Evolutionary conservation across 2,329 filamentous ascomycete genomes (phyloP).

Genomic region (Huntiella abstrusa): DNA sequence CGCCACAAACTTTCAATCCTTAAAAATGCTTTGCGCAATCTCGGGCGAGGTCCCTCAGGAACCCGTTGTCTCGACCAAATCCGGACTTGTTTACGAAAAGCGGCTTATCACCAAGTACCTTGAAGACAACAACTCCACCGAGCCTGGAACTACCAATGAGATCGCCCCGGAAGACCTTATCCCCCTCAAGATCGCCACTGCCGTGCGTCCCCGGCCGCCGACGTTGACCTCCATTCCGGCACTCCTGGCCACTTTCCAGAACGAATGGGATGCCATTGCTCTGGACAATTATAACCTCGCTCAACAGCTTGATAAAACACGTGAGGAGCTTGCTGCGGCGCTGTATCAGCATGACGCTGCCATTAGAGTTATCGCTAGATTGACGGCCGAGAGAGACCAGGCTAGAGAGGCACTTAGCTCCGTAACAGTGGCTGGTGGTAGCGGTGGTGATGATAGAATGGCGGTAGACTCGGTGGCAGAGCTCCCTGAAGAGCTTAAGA

Average conservation of each 20-base stretch:
- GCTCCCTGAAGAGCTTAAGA: conserved; percentile 51
- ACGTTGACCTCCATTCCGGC: conserved; percentile 92
- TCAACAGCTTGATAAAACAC: conserved; percentile 73
- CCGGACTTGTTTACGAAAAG: conserved; percentile 85
- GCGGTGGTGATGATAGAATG: conserved; percentile 61
- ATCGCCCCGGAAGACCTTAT: conserved; percentile 71
- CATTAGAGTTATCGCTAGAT: conserved; percentile 77
- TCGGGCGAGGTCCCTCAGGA: conserved; percentile 92
- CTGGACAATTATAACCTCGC: conserved; percentile 81
- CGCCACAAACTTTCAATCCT: conserved; percentile 7
- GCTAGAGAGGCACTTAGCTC: conserved; percentile 76
- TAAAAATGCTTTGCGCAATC: conserved; percentile 37
- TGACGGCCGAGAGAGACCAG: conserved; percentile 85
- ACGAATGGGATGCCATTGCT: conserved; percentile 91
- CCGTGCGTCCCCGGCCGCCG: conserved; percentile 76
- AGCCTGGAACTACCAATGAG: conserved; percentile 76
- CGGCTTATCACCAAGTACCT: conserved; percentile 91
- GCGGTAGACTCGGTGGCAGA: conserved; percentile 62
- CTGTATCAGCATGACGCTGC: conserved; percentile 96
- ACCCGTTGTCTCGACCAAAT: conserved; percentile 88
- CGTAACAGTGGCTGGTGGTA: conserved; percentile 48
- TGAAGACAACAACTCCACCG: conserved; percentile 68
- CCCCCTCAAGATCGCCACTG: conserved; percentile 63
- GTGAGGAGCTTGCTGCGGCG: conserved; percentile 83
- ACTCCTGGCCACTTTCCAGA: conserved; percentile 84